A percentile compares a stretch with the other conserved stretches of the same genome.
These are phyloP conservation scores for Priceomyces melissophilus DNA, from an alignment of 805 yeast genomes.

Conservation along the genomic window DNA sequence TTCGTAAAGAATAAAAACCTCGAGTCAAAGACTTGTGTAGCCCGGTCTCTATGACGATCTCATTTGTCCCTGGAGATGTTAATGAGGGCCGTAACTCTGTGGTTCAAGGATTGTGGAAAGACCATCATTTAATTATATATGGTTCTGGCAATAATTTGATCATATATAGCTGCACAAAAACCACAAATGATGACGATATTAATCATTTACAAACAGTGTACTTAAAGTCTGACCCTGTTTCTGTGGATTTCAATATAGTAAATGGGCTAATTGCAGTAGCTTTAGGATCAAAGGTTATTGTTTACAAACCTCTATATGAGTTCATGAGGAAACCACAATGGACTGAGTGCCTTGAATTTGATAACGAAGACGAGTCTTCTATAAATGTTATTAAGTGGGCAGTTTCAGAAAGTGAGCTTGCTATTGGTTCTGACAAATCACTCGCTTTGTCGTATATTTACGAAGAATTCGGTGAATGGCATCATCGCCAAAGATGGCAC, in stretches of 20 bases:
- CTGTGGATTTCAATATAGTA: slow-evolving; percentile 58
- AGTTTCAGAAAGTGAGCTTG: slow-evolving; percentile 47
- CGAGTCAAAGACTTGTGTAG: not conserved
- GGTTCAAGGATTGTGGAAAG: slow-evolving; percentile 63
- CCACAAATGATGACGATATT: slow-evolving; percentile 6
- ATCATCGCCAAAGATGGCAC: slow-evolving; percentile 40
- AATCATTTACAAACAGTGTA: slow-evolving; percentile 70
- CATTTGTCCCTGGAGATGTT: slow-evolving; percentile 85
- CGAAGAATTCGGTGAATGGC: slow-evolving; percentile 43
- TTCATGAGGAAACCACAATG: slow-evolving; percentile 44
- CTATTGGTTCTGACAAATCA: slow-evolving; percentile 51
- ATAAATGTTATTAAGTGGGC: slow-evolving; percentile 57
- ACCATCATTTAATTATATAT: slow-evolving; percentile 62
- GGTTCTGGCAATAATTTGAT: slow-evolving; percentile 88
- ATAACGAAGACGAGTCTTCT: slow-evolving; percentile 7
- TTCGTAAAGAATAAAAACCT: not conserved
- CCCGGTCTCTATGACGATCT: slow-evolving; percentile 49
- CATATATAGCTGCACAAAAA: slow-evolving; percentile 23
- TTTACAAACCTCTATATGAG: slow-evolving; percentile 58
- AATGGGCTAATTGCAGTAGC: slow-evolving; percentile 63
- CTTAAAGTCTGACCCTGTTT: slow-evolving; percentile 59
- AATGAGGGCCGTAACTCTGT: slow-evolving; percentile 54
- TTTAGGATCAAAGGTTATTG: slow-evolving; percentile 36
- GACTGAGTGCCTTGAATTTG: slow-evolving; percentile 31
- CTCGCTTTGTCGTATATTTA: slow-evolving; percentile 53